Percentiles rank a stretch among this genome's conserved stretches.
These are phyloP conservation scores for Xenoacremonium recifei DNA, from an alignment of 2,329 filamentous ascomycete genomes.

Conservation along the genomic window DNA sequence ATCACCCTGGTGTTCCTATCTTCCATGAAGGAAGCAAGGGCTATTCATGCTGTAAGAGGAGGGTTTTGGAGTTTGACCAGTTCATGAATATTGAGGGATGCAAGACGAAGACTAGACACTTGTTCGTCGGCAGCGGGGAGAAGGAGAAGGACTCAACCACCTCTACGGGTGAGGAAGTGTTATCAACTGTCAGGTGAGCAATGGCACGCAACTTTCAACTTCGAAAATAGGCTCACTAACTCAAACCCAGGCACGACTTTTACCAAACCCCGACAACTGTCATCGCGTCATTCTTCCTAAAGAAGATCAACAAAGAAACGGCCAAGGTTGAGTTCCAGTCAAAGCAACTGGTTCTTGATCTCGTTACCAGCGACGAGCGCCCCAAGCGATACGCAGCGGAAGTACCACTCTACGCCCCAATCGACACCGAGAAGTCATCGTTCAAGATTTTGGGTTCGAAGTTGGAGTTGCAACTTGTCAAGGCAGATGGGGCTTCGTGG, in stretches of 20 bases:
- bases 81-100: conserved; percentile 96
- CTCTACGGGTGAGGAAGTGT: conserved; percentile 64
- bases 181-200: conserved; percentile 72
- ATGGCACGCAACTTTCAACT: conserved; percentile 77
- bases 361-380: conserved; percentile 76
- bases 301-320: conserved; percentile 87
- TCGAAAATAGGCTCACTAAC: conserved; percentile 27
- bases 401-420: conserved; percentile 73
- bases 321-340: conserved; percentile 70
- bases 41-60: conserved; percentile 93
- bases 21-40: conserved; percentile 99
- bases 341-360: conserved; percentile 68
- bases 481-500: conserved; percentile 77
- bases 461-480: conserved; percentile 73
- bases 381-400: conserved; percentile 75
- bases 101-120: conserved; percentile 74
- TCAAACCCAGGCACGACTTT: conserved; percentile 65
- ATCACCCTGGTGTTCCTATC: conserved; percentile 87
- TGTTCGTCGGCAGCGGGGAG: conserved; percentile 78
- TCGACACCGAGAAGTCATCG: conserved; percentile 72
- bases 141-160: conserved; percentile 56
- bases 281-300: conserved; percentile 90
- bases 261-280: conserved; percentile 87
- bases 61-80: conserved; percentile 94
- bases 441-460: conserved; percentile 88